phyloP scores from a whole-genome alignment of 2,329 filamentous ascomycete genomes.

The Pseudocercospora eumusae region DNA sequence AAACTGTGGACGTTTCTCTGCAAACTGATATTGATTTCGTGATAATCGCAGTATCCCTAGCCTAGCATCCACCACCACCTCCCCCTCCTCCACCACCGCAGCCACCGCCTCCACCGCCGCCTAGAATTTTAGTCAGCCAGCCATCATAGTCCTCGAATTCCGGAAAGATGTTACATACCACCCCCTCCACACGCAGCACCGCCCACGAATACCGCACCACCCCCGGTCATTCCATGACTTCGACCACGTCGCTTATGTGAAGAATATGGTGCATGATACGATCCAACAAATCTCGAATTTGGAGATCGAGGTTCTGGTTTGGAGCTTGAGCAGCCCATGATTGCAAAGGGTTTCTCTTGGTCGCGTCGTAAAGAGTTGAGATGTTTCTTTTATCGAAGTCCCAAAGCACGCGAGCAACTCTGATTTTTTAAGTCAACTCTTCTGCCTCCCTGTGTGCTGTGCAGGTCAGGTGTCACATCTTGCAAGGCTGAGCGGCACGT shows the following conservation, averaged over 20 bases:
- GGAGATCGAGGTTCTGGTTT: not conserved
- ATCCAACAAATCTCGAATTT: not conserved
- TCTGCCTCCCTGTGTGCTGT: not conserved
- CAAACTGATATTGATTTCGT: no score
- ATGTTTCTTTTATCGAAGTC: no score
- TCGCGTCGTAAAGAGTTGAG: no score
- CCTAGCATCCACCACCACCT: not conserved
- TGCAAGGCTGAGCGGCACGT: not conserved
- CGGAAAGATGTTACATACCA: no score
- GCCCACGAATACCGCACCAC: not conserved
- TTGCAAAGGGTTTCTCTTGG: not conserved
- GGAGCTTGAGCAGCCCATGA: not conserved
- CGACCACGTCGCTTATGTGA: not conserved
- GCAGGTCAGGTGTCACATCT: not conserved
- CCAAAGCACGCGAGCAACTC: no score
- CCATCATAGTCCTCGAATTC: no score
- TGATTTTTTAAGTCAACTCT: not conserved
- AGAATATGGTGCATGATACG: not conserved
- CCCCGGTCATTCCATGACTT: not conserved
- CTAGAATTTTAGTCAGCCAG: no score
- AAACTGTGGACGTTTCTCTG: no score
- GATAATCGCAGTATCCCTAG: not conserved
- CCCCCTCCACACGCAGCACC: not conserved
- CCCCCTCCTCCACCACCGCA: no score
- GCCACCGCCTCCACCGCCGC: no score